phyloP scores from a whole-genome alignment of 441 rosid species.

The Syzygium syzygioides region DNA sequence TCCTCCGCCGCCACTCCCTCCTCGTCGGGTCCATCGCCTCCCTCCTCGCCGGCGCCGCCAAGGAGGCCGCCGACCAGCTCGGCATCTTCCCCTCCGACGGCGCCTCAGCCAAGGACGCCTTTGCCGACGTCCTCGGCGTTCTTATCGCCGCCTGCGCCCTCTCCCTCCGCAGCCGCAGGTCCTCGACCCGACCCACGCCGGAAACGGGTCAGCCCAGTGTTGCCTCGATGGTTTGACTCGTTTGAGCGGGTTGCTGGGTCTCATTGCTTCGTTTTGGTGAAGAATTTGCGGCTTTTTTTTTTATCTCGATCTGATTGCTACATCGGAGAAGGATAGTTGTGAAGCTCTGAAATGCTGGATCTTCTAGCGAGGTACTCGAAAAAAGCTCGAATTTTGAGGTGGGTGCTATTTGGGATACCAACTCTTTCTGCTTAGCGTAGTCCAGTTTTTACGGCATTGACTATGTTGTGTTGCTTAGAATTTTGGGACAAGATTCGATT shows the following conservation, averaged over 20 bases:
- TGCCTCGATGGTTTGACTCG: conserved; percentile 21
- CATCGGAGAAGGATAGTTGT: background rate
- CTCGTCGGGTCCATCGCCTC: conserved; percentile 62
- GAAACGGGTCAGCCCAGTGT: background rate
- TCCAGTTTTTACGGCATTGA: background rate
- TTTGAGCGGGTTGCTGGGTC: conserved; percentile 21
- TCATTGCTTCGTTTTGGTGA: background rate
- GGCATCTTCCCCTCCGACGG: conserved; percentile 81
- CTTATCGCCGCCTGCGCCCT: conserved; percentile 9
- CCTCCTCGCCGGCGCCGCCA: conserved; percentile 65
- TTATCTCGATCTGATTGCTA: background rate
- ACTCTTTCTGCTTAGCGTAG: background rate
- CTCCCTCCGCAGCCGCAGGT: background rate
- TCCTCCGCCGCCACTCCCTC: conserved; percentile 51
- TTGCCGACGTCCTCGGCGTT: conserved; percentile 11
- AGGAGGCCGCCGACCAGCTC: conserved; percentile 63
- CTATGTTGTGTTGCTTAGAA: background rate
- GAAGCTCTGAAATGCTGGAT: background rate
- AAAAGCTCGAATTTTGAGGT: background rate
- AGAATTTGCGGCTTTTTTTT: background rate
- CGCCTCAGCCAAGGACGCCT: conserved; percentile 47
- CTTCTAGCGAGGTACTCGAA: background rate
- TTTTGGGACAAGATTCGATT: background rate
- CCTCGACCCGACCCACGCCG: background rate
- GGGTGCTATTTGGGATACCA: background rate